Evolutionary conservation across 192 early-diverging fungal species (phyloP), one percentile per base, ranked within the genome.

Genomic region (Jimgerdemannia flammicorona): DNA sequence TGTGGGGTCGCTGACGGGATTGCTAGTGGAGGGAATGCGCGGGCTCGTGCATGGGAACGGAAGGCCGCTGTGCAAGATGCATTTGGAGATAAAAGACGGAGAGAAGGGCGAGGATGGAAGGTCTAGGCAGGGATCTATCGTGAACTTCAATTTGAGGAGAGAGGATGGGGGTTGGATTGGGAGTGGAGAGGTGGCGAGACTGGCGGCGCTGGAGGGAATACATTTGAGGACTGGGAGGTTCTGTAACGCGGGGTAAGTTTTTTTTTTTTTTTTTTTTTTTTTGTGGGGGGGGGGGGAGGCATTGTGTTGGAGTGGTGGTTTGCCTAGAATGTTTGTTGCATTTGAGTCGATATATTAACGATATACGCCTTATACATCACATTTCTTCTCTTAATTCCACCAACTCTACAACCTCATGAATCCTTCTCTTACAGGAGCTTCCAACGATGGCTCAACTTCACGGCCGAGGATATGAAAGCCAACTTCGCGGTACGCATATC

Each of bases 391-490:
- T 59, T 59, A 14, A 59, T 10, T 59, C 49, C 49, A 14, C 49
- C 67, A 68, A 68, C 6, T 19, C 9, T 40, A 19, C 9, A 19
- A 9, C 7, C 9, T 41, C 67, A 41, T 68, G 9, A 68, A 65
- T 65, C 64, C 64, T 18, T 65, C 14, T 41, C 67, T 9, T 68
- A 2, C 18, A 68, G 67, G 67, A 68, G 67, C 67, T 40, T 14
- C 67, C 67, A 93, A 43, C 75, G 76, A 9, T 91, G 90, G 88
- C 82, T 95, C 3, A 64, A 83, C n/a, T 72, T 96, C 4, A 78
- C 85, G 1, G 73, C 87, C 0, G 78, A 83, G 0, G 83, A 92
- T 3, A 75, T 93, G 63, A 84, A 74, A 44, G 75, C 73, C 67
- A 90, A 79, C 49, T 82, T 74, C 80, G 82, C 71, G 79, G 88